phyloP scores from a whole-genome alignment of 148 eudicot genomes.

The Rhododendron simsii region DNA sequence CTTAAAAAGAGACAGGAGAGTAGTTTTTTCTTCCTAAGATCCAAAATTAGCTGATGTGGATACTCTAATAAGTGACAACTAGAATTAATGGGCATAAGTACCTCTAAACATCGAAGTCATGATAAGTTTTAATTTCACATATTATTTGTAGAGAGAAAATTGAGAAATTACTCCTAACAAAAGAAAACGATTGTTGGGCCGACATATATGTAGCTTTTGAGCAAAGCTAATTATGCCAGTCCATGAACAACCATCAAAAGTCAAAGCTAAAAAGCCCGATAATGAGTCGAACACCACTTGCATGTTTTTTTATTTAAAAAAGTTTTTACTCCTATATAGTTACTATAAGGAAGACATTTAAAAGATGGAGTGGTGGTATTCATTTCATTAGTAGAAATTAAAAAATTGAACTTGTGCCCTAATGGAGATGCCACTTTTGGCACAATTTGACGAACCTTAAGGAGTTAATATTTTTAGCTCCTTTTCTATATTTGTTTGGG shows the following conservation, averaged over 20 bases:
- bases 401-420: no score
- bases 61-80: neutral
- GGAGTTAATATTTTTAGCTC: neutral
- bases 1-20: no score
- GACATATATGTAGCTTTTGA: conserved; percentile 22
- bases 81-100: neutral
- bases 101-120: neutral
- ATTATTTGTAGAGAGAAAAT: neutral
- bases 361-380: neutral
- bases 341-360: neutral
- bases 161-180: neutral
- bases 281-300: conserved; percentile 20
- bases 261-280: conserved; percentile 17
- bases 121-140: neutral
- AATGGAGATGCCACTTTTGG: no score
- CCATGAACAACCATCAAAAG: conserved; percentile 10
- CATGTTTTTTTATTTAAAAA: neutral
- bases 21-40: no score
- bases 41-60: no score
- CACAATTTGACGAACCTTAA: neutral
- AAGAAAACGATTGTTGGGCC: conserved; percentile 12
- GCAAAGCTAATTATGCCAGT: conserved; percentile 27
- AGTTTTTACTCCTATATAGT: no score
- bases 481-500: no score
- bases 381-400: neutral